Conservation (phyloP, 495 filamentous ascomycete species). For the Podospora bellae-mahoneyi region DNA sequence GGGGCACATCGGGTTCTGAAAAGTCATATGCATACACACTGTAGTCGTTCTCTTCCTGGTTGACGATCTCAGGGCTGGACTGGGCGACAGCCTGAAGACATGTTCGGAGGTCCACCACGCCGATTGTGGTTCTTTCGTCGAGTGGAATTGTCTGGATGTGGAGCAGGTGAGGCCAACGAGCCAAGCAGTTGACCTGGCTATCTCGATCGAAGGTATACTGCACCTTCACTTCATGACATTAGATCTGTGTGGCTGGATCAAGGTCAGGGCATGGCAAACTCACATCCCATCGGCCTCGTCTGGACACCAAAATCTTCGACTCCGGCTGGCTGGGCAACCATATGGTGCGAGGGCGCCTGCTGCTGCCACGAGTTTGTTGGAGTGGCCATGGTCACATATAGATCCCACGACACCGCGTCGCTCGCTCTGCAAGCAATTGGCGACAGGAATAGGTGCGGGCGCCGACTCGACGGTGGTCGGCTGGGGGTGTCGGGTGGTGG, state of each 20-base stretch:
- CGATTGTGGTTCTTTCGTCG: conserved; percentile 69
- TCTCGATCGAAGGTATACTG: conserved; percentile 94
- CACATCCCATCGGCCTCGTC: conserved; percentile 51
- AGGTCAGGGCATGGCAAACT: conserved; percentile 31
- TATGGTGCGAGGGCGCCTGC: conserved; percentile 28
- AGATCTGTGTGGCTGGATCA: conserved; percentile 19
- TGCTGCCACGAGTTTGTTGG: conserved; percentile 31
- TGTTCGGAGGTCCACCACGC: conserved; percentile 83
- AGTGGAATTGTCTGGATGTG: conserved; percentile 74
- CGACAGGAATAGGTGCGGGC: conserved; percentile 6
- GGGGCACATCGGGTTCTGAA: conserved; percentile 86
- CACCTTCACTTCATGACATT: conserved; percentile 70
- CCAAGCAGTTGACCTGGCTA: conserved; percentile 84
- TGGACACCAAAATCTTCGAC: conserved; percentile 44
- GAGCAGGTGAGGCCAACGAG: conserved; percentile 79
- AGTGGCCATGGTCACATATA: conserved; percentile 23
- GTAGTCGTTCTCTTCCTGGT: conserved; percentile 81
- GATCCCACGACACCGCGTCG: not conserved
- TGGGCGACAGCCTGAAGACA: conserved; percentile 80
- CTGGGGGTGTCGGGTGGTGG: not conserved
- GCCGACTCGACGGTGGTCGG: not conserved
- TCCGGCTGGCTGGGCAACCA: conserved; percentile 45
- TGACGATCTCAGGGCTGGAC: conserved; percentile 81
- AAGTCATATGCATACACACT: conserved; percentile 96
- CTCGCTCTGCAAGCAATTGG: conserved; percentile 18